Evolutionary conservation across 225 moss, liverwort and hornwort species (phyloP).

Genomic region (Polytrichum formosum): DNA sequence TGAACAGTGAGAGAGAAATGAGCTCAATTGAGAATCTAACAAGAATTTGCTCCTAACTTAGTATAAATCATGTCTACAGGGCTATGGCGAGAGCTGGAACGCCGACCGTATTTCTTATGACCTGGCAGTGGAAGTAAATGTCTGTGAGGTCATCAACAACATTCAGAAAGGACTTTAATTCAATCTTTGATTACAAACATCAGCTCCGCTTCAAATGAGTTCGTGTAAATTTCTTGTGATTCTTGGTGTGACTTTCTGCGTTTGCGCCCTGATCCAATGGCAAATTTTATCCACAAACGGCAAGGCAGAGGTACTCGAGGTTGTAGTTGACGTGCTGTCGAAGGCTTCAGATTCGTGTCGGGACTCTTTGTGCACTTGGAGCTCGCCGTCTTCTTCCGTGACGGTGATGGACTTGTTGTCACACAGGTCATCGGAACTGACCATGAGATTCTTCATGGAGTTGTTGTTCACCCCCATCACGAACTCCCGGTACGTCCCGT

Average conservation of each 20-base stretch:
- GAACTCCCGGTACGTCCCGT: constrained; percentile 43
- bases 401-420: constrained; percentile 34
- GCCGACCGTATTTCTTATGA: too few relatives aligned
- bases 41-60: too few relatives aligned
- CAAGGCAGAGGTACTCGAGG: not conserved
- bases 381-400: constrained; percentile 36
- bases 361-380: constrained; percentile 18
- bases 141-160: too few relatives aligned
- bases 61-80: too few relatives aligned
- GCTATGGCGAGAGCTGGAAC: too few relatives aligned
- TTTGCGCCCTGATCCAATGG: constrained; percentile 24
- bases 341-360: not conserved
- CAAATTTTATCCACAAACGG: constrained; percentile 5
- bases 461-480: constrained; percentile 10
- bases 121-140: too few relatives aligned
- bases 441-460: constrained; percentile 5
- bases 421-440: constrained; percentile 47
- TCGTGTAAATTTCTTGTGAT: too few relatives aligned
- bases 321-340: not conserved
- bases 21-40: too few relatives aligned
- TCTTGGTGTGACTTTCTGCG: constrained; percentile 6
- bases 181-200: too few relatives aligned
- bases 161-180: too few relatives aligned
- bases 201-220: too few relatives aligned
- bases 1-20: too few relatives aligned